phyloP scores from a whole-genome alignment of 2,329 filamentous ascomycete genomes.

The Zopfia rhizophila region DNA sequence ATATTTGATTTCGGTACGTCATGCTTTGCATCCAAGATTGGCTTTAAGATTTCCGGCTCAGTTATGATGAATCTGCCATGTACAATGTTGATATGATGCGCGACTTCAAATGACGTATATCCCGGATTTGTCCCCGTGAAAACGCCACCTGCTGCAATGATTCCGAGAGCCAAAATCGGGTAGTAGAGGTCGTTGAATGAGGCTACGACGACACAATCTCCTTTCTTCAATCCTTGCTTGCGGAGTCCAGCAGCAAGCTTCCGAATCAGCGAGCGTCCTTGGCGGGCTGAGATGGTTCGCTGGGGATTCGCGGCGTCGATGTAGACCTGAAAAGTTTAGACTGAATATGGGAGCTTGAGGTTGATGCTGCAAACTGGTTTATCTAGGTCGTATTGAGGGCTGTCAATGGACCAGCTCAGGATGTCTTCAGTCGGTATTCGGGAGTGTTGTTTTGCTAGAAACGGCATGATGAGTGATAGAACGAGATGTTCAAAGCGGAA shows the following conservation, averaged over 20 bases:
- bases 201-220: conserved; percentile 64
- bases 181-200: conserved; percentile 62
- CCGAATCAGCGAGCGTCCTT: conserved; percentile 57
- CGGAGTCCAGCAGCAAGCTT: conserved; percentile 62
- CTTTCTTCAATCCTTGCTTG: conserved; percentile 56
- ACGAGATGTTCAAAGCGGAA: too few species aligned
- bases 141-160: conserved; percentile 44
- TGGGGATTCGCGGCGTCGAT: conserved; percentile 59
- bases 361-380: conserved; percentile 12
- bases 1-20: conserved; percentile 23
- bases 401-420: conserved; percentile 7
- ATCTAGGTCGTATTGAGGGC: conserved; percentile 9
- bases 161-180: conserved; percentile 30
- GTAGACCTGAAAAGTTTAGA: conserved; percentile 53
- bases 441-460: conserved; percentile 4
- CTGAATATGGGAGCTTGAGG: conserved; percentile 23
- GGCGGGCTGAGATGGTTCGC: conserved; percentile 56
- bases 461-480: too few species aligned
- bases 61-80: conserved; percentile 45
- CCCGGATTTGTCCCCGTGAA: conserved; percentile 51
- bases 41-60: conserved; percentile 40
- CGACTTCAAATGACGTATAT: conserved; percentile 44
- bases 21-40: conserved; percentile 28
- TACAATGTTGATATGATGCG: conserved; percentile 45
- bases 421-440: conserved; percentile 5